Percentiles rank a stretch among this genome's conserved stretches.
Conservation (phyloP, 331 rosid genomes). For the Pyrus hybrid region DNA sequence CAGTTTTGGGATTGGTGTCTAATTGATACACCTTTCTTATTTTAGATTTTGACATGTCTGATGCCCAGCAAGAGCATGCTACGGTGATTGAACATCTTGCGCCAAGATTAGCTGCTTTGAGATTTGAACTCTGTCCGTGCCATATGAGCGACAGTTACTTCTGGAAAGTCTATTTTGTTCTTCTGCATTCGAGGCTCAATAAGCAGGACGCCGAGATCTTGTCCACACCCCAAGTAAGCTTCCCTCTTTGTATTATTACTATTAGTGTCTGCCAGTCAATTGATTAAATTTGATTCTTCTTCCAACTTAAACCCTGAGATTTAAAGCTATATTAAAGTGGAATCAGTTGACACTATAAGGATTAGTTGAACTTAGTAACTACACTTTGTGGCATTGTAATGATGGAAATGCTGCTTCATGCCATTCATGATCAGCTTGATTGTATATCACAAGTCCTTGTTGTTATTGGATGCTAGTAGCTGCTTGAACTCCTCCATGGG, state of each 20-base stretch:
- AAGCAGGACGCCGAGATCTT: conserved; percentile 74
- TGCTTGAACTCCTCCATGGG: background rate
- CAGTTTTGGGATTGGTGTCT: conserved; percentile 9
- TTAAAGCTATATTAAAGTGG: no score
- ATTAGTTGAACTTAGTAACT: no score
- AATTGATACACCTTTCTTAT: conserved; percentile 16
- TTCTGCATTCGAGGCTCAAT: conserved; percentile 78
- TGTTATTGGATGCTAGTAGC: background rate
- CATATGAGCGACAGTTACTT: conserved; percentile 92
- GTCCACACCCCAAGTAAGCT: conserved; percentile 70
- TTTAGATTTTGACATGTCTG: conserved; percentile 82
- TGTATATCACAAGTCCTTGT: background rate
- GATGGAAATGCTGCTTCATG: background rate
- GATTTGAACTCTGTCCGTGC: conserved; percentile 89
- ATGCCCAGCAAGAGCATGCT: conserved; percentile 69
- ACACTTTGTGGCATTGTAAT: background rate
- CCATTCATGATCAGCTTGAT: background rate
- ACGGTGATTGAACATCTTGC: conserved; percentile 59
- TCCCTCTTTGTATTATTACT: background rate
- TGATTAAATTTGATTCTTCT: background rate
- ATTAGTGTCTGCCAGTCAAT: background rate
- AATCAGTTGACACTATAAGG: no score
- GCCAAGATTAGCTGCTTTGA: conserved; percentile 90
- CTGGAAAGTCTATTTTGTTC: conserved; percentile 97
- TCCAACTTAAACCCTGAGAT: background rate